Base-by-base conservation (phyloP, 2,329 filamentous ascomycete species). In the Monilinia laxa region DNA sequence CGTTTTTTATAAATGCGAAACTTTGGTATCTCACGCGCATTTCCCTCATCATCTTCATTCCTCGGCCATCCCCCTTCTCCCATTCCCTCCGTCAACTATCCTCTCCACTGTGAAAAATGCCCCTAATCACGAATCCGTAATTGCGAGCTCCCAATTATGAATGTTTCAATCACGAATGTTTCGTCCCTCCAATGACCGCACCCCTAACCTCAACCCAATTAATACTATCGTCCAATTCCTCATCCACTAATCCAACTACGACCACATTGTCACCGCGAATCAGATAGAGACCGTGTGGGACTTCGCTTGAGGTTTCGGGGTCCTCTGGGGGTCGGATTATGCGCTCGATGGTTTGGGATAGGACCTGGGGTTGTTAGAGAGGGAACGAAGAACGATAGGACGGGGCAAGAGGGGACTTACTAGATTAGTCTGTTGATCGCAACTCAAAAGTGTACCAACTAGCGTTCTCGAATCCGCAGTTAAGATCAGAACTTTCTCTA, bases 201-300 rank as follows among this genome's bases (percentile, higher is more conserved):
- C 94, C 94, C 76, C 90, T 90, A 51, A 99, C 95, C 78, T 96
- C 89, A 25, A 85, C 84, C 95, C 95, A 99, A 80, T 97, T 89
- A 76, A 99, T 98, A 73, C 90, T 93, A 51, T 84, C 85, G 79
- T 99, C 95, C 68, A 98, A 81, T 73, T 90, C 85, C 79, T 97
- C 93, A 77, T 99, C 93, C 42, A 99, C 89, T 67, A 96, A 82
- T 2, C 95, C 95, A 67, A 95, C 91, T 20, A 96, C 84, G 69
- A 93, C 93, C 58, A 99, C 94, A 75, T 96, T 97, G 77, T 99
- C 95, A 63, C 95, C 95, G 68, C 95, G 86, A 67, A 99, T 91
- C 67, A 99, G 84, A 77, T 97, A 98, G 7, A 98, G 80, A 1
- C 95, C 95, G 69, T 97, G 87, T 5, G 90, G 87, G 23, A 95